Conservation (phyloP, 257 asterid species). For the Lavandula angustifolia region DNA sequence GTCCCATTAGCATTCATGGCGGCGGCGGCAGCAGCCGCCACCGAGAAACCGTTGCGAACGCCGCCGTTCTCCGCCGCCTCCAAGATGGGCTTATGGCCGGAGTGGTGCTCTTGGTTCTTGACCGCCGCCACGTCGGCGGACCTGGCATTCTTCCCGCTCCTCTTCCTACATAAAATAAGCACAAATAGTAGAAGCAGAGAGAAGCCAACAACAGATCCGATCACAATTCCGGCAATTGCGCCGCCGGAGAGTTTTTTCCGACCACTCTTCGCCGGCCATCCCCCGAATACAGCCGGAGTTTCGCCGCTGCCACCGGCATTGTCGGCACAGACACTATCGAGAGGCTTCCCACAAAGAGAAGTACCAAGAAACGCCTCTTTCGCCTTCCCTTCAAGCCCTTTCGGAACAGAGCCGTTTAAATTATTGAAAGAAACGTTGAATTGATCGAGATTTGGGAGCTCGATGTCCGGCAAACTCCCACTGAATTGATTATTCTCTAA, state of each 20-base stretch:
- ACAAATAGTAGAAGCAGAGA: too few species aligned
- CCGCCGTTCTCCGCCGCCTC: conserved; percentile 44
- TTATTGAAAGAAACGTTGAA: conserved; percentile 70
- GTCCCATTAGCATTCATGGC: conserved; percentile 39
- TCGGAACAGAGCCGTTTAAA: conserved; percentile 68
- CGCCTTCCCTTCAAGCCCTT: conserved; percentile 46
- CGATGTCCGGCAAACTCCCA: conserved; percentile 60
- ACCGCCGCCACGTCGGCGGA: too few species aligned
- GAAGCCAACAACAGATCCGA: too few species aligned
- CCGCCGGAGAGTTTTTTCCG: too few species aligned
- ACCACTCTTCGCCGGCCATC: too few species aligned
- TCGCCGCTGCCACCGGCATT: conserved; percentile 29
- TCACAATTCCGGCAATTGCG: too few species aligned
- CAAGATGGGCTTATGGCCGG: too few species aligned
- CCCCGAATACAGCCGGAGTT: neutral
- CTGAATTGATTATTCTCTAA: conserved; percentile 55
- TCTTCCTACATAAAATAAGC: too few species aligned
- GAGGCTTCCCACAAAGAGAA: conserved; percentile 75
- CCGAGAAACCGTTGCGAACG: conserved; percentile 42
- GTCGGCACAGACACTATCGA: conserved; percentile 49
- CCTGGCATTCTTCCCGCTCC: too few species aligned
- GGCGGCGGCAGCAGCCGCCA: conserved; percentile 42
- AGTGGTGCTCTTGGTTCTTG: too few species aligned
- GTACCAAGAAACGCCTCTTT: conserved; percentile 60
- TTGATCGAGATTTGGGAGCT: conserved; percentile 54